These are phyloP conservation scores for Quercus parvula DNA, from an alignment of 306 rosid species.

Conservation along the genomic window DNA sequence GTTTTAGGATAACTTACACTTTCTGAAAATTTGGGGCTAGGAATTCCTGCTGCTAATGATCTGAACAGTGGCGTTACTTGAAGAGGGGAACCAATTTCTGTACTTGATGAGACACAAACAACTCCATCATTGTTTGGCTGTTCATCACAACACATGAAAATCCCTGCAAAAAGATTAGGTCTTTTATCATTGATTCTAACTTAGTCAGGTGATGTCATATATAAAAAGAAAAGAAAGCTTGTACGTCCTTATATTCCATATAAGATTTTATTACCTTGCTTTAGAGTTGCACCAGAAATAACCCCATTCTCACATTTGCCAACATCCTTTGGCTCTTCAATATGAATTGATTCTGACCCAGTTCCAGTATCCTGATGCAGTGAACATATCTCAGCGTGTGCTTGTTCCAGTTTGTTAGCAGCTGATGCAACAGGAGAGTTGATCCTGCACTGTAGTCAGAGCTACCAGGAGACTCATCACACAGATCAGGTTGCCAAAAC, in stretches of 20 bases:
- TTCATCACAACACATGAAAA: slow-evolving; percentile 52
- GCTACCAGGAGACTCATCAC: slow-evolving; percentile 86
- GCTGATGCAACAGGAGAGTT: slow-evolving; percentile 52
- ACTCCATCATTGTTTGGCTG: slow-evolving; percentile 33
- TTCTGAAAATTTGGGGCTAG: slow-evolving; percentile 97
- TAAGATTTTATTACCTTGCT: slow-evolving; percentile 51
- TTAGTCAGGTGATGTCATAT: slow-evolving; percentile 8
- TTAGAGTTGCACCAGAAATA: slow-evolving; percentile 36
- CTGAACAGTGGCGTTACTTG: slow-evolving; percentile 89
- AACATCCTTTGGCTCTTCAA: slow-evolving; percentile 34
- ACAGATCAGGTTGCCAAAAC: slow-evolving; percentile 72
- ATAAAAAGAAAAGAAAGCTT: slow-evolving; percentile 2
- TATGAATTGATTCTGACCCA: slow-evolving; percentile 37
- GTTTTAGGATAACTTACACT: slow-evolving; percentile 69
- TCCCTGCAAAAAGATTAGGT: slow-evolving; percentile 38
- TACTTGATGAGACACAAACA: slow-evolving; percentile 47
- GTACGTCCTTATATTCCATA: slow-evolving; percentile 7
- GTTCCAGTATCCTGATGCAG: slow-evolving; percentile 43
- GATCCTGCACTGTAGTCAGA: slow-evolving; percentile 96
- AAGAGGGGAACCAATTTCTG: slow-evolving; percentile 75
- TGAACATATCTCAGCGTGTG: slow-evolving; percentile 34
- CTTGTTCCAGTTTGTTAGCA: slow-evolving; percentile 44
- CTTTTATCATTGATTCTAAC: slow-evolving; percentile 20
- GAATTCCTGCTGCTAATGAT: slow-evolving; percentile 95
- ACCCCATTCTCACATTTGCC: slow-evolving; percentile 40